Percentiles rank a stretch among this genome's conserved stretches.
These are phyloP conservation scores for Excoecaria agallocha DNA, from an alignment of 345 rosid genomes.

Conservation along the genomic window DNA sequence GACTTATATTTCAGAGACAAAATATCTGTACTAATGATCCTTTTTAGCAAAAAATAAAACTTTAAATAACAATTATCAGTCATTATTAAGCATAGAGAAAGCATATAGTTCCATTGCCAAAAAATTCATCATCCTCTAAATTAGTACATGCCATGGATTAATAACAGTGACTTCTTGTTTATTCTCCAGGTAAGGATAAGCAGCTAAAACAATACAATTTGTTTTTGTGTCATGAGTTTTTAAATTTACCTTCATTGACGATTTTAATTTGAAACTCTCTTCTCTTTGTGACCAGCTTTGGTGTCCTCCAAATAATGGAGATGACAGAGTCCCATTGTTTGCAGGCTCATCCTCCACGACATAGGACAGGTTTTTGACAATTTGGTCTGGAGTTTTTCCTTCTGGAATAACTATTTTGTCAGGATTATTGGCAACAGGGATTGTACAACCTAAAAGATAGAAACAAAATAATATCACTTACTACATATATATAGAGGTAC, in stretches of 20 bases:
- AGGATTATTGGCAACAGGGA: conserved; percentile 66
- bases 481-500: conserved; percentile 9
- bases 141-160: background rate
- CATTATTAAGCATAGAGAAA: background rate
- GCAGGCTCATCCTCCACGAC: conserved; percentile 50
- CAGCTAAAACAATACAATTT: background rate
- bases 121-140: background rate
- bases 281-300: conserved; percentile 80
- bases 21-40: background rate
- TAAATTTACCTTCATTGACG: conserved; percentile 69
- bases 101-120: background rate
- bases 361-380: conserved; percentile 57
- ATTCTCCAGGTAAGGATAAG: background rate
- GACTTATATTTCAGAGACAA: background rate
- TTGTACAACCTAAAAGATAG: conserved; percentile 61
- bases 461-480: conserved; percentile 13
- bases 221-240: background rate
- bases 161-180: background rate
- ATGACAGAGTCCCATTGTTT: conserved; percentile 40
- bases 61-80: background rate
- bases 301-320: conserved; percentile 85
- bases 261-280: conserved; percentile 64
- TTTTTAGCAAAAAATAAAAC: background rate
- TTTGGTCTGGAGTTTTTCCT: conserved; percentile 50
- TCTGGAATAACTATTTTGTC: conserved; percentile 62